Conservation (phyloP, 768 basidiomycete genomes). For the Podaxis sp. region DNA sequence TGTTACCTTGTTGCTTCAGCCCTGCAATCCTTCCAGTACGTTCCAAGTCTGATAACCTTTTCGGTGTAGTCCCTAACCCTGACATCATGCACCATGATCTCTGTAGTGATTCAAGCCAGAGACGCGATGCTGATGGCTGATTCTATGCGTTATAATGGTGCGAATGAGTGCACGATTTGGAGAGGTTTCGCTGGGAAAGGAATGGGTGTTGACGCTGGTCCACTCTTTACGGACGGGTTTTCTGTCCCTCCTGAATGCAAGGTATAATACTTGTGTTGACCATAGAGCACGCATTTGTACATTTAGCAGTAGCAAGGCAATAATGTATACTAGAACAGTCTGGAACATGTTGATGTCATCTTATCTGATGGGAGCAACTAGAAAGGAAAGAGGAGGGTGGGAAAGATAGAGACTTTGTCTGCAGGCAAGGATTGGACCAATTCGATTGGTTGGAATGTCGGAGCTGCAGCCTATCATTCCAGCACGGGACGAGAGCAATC, state of each 20-base stretch:
- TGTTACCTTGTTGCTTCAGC: conserved; percentile 42
- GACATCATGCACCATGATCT: background rate
- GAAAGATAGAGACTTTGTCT: background rate
- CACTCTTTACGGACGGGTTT: conserved; percentile 19
- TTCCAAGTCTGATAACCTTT: background rate
- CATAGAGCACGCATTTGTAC: too few relatives aligned
- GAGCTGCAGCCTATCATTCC: conserved; percentile 41
- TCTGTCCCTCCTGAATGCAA: conserved; percentile 21
- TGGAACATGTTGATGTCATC: background rate
- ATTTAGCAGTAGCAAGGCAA: too few relatives aligned
- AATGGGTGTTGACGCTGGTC: conserved; percentile 31
- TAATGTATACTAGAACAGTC: too few relatives aligned
- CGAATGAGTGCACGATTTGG: conserved; percentile 22
- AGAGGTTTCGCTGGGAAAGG: conserved; percentile 45
- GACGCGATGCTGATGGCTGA: conserved; percentile 9
- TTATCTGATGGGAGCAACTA: conserved; percentile 1
- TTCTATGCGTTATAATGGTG: background rate
- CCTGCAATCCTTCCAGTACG: conserved; percentile 47
- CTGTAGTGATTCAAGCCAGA: conserved; percentile 2
- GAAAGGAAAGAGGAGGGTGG: background rate
- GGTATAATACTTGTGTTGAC: too few relatives aligned
- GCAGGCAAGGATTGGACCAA: conserved; percentile 7
- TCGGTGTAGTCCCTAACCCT: background rate
- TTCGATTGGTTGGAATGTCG: conserved; percentile 17
- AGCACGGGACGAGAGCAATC: conserved; percentile 29